Base-by-base conservation (phyloP, 75 land plant species). In the Pinus taeda region DNA sequence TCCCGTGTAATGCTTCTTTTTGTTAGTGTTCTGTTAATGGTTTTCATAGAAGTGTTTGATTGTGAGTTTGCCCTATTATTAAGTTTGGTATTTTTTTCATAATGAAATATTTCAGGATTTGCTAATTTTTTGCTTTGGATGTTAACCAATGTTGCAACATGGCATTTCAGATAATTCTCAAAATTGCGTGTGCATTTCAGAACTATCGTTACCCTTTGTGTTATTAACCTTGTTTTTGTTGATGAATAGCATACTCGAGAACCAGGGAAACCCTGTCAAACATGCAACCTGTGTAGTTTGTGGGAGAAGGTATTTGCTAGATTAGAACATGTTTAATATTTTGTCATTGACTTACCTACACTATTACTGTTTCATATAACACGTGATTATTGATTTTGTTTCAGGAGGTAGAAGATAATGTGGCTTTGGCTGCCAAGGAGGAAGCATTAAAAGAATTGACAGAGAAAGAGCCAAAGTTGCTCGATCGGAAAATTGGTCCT, bases 401-500 rank as follows among this genome's bases (percentile, higher is more conserved):
- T 42, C 77, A 84, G 86, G 86, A 84, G 39, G 73, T 77, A 37
- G 85, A 83, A 57, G 67, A 82, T 55, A 73, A 77, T 18, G 65
- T 84, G 6, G 85, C 61, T 29, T 8, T 61, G 20, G 72, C 69
- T 36, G 86, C 86, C 15, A 84, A 77, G 64, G 80, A 82, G 45
- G 80, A 75, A 13, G 85, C 85, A 57, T 83, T 84, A 73, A 57
- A 74, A 60, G 67, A 83, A 74, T 74, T 82, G 26, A 76, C 81
- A 39, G 57, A 53, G 49, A 15, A 83, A 55, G 85, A 84, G 24
- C 85, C 85, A 3, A 72, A 70, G 33, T 62, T 84, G 57, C 70
- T 77, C n/a, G 76, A 66, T 12, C 80, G 80, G 39, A 14, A 57
- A 17, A 84, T 84, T 78, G 86, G 86, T n/a, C 86, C 86, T 56